Evolutionary conservation across 1,284 basidiomycete species (phyloP).

Genomic region (Cryptococcus neoformans): DNA sequence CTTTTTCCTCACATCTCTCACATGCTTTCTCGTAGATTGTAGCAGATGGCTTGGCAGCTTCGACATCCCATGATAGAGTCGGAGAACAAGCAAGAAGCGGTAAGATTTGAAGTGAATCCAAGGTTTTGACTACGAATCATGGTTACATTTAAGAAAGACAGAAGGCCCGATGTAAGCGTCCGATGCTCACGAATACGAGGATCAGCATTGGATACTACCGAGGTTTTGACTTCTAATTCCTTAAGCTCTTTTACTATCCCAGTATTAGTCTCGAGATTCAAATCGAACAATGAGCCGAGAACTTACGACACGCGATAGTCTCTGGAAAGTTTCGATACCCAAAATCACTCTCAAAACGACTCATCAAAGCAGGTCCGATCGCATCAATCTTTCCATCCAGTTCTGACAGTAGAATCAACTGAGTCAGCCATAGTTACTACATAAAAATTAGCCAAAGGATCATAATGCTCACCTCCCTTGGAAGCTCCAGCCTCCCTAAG

Average conservation of each 20-base stretch:
- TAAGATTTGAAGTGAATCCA: slow-evolving; percentile 36
- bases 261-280: too few relatives aligned
- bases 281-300: not conserved
- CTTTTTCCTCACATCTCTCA: slow-evolving; percentile 16
- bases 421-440: too few relatives aligned
- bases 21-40: slow-evolving; percentile 41
- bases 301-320: slow-evolving; percentile 33
- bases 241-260: slow-evolving; percentile 33
- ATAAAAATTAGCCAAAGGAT: not conserved
- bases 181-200: slow-evolving; percentile 36
- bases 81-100: slow-evolving; percentile 35
- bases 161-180: slow-evolving; percentile 2
- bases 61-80: slow-evolving; percentile 44
- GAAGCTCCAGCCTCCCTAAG: slow-evolving; percentile 39
- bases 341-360: slow-evolving; percentile 43
- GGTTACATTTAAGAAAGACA: not conserved
- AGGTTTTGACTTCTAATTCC: slow-evolving; percentile 36
- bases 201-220: slow-evolving; percentile 48
- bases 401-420: slow-evolving; percentile 11
- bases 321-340: slow-evolving; percentile 47
- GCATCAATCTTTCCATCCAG: slow-evolving; percentile 20
- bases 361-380: slow-evolving; percentile 28
- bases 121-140: slow-evolving; percentile 32
- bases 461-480: slow-evolving; percentile 14
- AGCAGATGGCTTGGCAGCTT: slow-evolving; percentile 39